Evolutionary conservation across 2,329 filamentous ascomycete species (phyloP).

Genomic region (Neonectria punicea): DNA sequence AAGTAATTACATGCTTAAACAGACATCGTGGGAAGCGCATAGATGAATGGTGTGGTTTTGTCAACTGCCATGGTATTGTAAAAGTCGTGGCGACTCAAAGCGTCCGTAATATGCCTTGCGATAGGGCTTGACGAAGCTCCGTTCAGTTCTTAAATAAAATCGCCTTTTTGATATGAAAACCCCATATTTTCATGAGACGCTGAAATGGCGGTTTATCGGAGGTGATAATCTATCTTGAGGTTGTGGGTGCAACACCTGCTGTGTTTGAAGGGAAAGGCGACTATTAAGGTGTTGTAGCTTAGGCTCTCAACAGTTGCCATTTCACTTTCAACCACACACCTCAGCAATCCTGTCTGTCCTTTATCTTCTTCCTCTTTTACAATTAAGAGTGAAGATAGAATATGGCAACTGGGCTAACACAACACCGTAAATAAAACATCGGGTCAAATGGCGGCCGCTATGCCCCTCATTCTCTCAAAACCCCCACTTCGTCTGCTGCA

Average conservation of each 20-base stretch:
- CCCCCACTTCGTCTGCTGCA: constrained; percentile 9
- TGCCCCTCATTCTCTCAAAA: constrained; percentile 11
- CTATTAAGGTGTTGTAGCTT: too few relatives aligned
- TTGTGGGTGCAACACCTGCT: too few relatives aligned
- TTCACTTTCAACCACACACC: too few relatives aligned
- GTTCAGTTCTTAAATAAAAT: neutral
- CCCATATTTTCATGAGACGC: too few relatives aligned
- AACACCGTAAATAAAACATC: neutral
- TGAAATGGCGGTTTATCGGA: too few relatives aligned
- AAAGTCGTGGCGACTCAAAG: too few relatives aligned
- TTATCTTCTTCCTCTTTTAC: neutral
- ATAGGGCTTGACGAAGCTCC: neutral
- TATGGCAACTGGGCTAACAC: neutral
- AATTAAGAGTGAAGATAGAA: too few relatives aligned
- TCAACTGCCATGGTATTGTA: neutral
- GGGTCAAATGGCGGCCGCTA: neutral
- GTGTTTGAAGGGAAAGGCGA: too few relatives aligned
- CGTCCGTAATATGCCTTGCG: neutral
- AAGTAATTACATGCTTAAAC: constrained; percentile 3
- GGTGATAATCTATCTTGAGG: too few relatives aligned
- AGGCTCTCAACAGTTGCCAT: too few relatives aligned
- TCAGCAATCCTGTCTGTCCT: too few relatives aligned
- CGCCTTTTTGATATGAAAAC: too few relatives aligned
- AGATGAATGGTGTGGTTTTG: neutral
- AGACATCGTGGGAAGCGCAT: neutral